Conservation (phyloP, 345 rosid species). For the Cardiospermum halicacabum region DNA sequence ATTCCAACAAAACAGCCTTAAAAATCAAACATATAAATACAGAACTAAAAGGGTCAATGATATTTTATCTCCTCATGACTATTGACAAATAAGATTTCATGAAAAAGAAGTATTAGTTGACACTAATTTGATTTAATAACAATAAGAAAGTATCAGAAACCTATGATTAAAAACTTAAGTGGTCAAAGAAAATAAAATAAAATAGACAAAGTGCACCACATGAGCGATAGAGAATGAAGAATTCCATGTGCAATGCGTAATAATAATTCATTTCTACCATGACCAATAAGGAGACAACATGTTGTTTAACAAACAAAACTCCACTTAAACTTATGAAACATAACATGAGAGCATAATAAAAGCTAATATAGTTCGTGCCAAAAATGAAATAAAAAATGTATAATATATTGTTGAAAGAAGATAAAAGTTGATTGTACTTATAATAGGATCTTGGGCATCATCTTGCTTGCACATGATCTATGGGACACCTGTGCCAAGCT, state of each 20-base stretch:
- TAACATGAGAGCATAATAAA: constrained; percentile 28
- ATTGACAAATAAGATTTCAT: background rate
- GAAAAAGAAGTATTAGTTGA: constrained; percentile 1
- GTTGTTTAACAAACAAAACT: constrained; percentile 17
- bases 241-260: constrained; percentile 36
- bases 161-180: constrained; percentile 6
- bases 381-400: constrained; percentile 17
- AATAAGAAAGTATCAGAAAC: constrained; percentile 15
- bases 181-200: constrained; percentile 12
- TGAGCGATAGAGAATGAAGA: constrained; percentile 23
- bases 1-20: background rate
- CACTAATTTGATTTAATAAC: constrained; percentile 15
- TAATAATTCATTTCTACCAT: constrained; percentile 31
- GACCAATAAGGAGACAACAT: constrained; percentile 16
- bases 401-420: constrained; percentile 2
- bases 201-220: constrained; percentile 18
- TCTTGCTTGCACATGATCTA: constrained; percentile 99
- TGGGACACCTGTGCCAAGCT: constrained; percentile 93
- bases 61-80: constrained; percentile 4
- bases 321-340: constrained; percentile 26
- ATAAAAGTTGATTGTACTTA: constrained; percentile 31
- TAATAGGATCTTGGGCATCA: constrained; percentile 95
- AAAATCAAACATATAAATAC: background rate
- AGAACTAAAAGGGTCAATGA: constrained; percentile 7
- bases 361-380: constrained; percentile 20